phyloP scores from a whole-genome alignment of 805 yeast genomes.

The Ogataea sp. region DNA sequence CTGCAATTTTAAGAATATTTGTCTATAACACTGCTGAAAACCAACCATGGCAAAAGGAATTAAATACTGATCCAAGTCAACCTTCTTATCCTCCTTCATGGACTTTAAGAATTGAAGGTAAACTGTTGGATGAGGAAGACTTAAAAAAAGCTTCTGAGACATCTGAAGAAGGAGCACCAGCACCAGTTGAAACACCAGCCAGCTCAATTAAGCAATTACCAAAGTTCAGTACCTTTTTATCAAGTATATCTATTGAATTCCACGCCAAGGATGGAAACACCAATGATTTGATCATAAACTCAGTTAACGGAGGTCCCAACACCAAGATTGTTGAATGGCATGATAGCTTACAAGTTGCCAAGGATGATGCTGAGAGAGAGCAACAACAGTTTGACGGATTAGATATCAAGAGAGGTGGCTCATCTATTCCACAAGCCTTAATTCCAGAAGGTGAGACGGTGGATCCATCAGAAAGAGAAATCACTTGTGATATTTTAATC shows the following conservation, averaged over 20 bases:
- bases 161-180: not conserved
- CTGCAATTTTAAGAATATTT: slow-evolving; percentile 66
- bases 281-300: slow-evolving; percentile 12
- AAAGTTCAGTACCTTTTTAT: slow-evolving; percentile 71
- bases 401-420: slow-evolving; percentile 77
- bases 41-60: slow-evolving; percentile 74
- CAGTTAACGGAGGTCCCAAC: slow-evolving; percentile 23
- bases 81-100: slow-evolving; percentile 40
- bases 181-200: not conserved
- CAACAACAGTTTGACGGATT: slow-evolving; percentile 70
- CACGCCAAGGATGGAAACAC: slow-evolving; percentile 19
- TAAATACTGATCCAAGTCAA: slow-evolving; percentile 9
- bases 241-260: slow-evolving; percentile 80
- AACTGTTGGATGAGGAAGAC: slow-evolving; percentile 40
- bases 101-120: slow-evolving; percentile 87
- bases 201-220: slow-evolving; percentile 14
- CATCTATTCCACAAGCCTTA: slow-evolving; percentile 19
- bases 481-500: slow-evolving; percentile 65
- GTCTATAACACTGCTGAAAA: slow-evolving; percentile 75
- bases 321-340: slow-evolving; percentile 80
- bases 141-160: slow-evolving; percentile 37
- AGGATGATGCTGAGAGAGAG: slow-evolving; percentile 22
- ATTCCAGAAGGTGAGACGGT: slow-evolving; percentile 16
- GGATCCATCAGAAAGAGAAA: slow-evolving; percentile 30
- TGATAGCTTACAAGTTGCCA: slow-evolving; percentile 37